Evolutionary conservation across 495 filamentous ascomycete genomes (phyloP).

Genomic region (Monascus purpureus): DNA sequence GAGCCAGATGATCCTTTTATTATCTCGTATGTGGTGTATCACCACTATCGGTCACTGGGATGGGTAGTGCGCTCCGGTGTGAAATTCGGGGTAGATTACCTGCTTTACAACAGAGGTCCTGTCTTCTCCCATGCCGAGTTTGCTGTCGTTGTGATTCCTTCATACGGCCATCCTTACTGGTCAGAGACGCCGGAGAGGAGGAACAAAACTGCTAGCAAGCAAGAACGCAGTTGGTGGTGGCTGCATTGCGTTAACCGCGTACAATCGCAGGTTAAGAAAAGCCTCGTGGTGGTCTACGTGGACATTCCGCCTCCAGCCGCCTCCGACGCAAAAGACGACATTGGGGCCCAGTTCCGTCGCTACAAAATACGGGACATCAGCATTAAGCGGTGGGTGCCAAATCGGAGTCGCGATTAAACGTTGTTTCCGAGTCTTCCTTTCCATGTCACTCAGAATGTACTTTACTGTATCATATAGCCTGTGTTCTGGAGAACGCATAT

Average conservation of each 20-base stretch:
- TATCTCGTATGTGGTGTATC: constrained; percentile 75
- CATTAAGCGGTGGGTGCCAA: constrained; percentile 70
- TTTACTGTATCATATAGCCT: neutral
- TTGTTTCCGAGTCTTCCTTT: neutral
- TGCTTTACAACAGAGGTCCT: constrained; percentile 89
- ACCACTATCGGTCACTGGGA: constrained; percentile 90
- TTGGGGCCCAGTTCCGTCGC: constrained; percentile 46
- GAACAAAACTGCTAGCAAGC: constrained; percentile 31
- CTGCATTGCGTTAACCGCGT: constrained; percentile 84
- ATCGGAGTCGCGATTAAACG: constrained; percentile 53
- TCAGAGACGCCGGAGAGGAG: constrained; percentile 32
- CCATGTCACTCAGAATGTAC: neutral
- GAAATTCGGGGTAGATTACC: constrained; percentile 88
- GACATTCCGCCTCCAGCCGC: constrained; percentile 65
- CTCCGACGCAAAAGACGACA: constrained; percentile 22
- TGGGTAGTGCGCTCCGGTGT: constrained; percentile 92
- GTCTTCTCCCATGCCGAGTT: constrained; percentile 93
- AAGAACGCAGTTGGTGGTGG: constrained; percentile 70
- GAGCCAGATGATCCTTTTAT: constrained; percentile 72
- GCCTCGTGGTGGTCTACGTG: constrained; percentile 73
- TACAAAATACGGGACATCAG: constrained; percentile 77
- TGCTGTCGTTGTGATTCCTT: constrained; percentile 67
- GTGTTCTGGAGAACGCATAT: no score
- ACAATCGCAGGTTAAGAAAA: constrained; percentile 81
- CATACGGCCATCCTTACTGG: constrained; percentile 70